A percentile compares a stretch with the other conserved stretches of the same genome.
Conservation (phyloP, 2,329 filamentous ascomycete genomes). For the Pestalotiopsis fici region DNA sequence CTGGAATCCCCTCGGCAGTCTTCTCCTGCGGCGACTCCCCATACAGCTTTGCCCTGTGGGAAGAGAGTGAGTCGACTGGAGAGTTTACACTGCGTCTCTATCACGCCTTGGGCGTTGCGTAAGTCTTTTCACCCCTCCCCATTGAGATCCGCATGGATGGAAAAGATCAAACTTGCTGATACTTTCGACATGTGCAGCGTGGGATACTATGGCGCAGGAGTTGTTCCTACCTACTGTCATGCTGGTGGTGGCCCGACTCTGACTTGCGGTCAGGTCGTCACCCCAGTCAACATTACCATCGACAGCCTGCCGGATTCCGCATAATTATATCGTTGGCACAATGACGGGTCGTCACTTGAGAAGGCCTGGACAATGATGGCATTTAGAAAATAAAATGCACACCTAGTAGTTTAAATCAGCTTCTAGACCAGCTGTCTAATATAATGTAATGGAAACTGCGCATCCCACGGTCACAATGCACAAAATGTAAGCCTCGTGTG, state of each 20-base stretch:
- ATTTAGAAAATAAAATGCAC: no score
- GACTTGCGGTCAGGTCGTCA: not conserved
- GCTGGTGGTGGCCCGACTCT: not conserved
- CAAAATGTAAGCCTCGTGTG: no score
- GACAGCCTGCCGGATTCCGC: not conserved
- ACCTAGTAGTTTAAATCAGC: not conserved
- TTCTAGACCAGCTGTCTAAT: not conserved
- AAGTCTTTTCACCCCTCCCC: not conserved
- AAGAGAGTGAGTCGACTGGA: not conserved
- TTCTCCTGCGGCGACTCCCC: not conserved
- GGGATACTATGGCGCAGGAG: not conserved
- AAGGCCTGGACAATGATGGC: no score
- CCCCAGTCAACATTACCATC: not conserved
- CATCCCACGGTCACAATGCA: no score
- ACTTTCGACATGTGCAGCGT: not conserved
- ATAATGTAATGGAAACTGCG: not conserved
- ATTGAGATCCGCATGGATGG: not conserved
- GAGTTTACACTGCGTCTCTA: not conserved
- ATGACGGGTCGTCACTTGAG: not conserved
- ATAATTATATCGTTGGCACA: not conserved
- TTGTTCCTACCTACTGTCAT: not conserved
- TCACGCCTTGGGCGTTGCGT: not conserved
- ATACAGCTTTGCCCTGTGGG: not conserved
- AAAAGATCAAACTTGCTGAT: not conserved
- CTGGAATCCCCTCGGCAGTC: not conserved